These are phyloP conservation scores for Zalerion maritima DNA, from an alignment of 495 filamentous ascomycete species.

Conservation along the genomic window DNA sequence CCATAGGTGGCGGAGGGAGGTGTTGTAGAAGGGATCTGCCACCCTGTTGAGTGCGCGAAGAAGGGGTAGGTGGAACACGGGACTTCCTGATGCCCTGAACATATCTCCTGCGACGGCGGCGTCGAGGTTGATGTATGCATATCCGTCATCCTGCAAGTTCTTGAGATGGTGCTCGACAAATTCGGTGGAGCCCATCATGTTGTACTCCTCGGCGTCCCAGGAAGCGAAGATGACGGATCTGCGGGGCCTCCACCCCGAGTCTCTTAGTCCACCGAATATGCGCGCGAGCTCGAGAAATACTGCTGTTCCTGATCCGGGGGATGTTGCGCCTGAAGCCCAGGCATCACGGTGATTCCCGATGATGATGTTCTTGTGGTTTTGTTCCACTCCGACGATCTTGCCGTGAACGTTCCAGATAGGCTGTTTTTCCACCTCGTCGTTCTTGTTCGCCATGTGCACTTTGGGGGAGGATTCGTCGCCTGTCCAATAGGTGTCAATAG, in stretches of 20 bases:
- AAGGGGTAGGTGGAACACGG: slow-evolving; percentile 58
- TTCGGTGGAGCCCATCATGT: slow-evolving; percentile 87
- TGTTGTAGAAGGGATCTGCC: slow-evolving; percentile 54
- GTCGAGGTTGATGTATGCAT: slow-evolving; percentile 89
- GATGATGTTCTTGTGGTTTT: slow-evolving; percentile 71
- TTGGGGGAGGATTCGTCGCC: slow-evolving; percentile 61
- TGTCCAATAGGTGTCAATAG: slow-evolving; percentile 66
- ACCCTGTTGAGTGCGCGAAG: slow-evolving; percentile 58
- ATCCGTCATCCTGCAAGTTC: slow-evolving; percentile 52
- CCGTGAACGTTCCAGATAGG: slow-evolving; percentile 86
- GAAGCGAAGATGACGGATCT: slow-evolving; percentile 88
- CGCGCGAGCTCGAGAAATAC: slow-evolving; percentile 77
- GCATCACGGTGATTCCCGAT: slow-evolving; percentile 90
- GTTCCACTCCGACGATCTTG: slow-evolving; percentile 65
- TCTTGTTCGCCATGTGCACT: slow-evolving; percentile 74
- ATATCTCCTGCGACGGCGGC: slow-evolving; percentile 59
- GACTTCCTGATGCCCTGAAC: slow-evolving; percentile 65
- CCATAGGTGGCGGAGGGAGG: slow-evolving; percentile 65
- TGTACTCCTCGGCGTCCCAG: slow-evolving; percentile 92
- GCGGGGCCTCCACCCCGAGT: slow-evolving; percentile 74
- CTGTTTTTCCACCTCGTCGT: slow-evolving; percentile 69
- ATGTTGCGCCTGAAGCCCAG: slow-evolving; percentile 77
- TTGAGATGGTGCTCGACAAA: slow-evolving; percentile 85
- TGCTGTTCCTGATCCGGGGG: slow-evolving; percentile 80
- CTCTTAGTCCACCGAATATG: slow-evolving; percentile 62